These are phyloP conservation scores for Colletotrichum viniferum DNA, from an alignment of 2,329 filamentous ascomycete species.

Conservation along the genomic window DNA sequence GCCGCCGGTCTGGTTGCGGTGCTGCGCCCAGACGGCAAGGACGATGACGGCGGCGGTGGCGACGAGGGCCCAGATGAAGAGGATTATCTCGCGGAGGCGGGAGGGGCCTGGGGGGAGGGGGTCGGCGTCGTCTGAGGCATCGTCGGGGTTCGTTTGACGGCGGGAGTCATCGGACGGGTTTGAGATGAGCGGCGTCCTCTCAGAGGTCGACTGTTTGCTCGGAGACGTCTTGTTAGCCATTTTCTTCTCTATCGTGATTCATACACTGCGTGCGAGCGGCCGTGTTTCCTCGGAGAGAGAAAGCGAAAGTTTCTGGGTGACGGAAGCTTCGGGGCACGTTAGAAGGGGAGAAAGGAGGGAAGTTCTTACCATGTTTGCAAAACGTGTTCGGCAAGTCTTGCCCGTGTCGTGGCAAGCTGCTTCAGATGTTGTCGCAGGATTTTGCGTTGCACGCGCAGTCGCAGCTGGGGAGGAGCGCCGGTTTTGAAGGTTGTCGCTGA, in stretches of 20 bases:
- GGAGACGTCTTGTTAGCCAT: constrained; percentile 5
- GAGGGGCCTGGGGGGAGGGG: constrained; percentile 28
- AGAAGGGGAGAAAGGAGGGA: too few species aligned
- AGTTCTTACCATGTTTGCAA: not conserved
- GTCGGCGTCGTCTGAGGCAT: constrained; percentile 23
- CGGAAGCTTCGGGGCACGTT: not conserved
- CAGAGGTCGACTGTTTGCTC: constrained; percentile 47
- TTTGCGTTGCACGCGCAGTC: not conserved
- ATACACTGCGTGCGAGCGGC: not conserved
- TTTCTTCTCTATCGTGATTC: not conserved
- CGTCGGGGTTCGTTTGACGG: constrained; percentile 26
- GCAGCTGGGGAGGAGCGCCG: not conserved
- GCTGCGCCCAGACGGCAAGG: constrained; percentile 78
- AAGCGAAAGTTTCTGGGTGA: not conserved
- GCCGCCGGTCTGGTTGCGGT: constrained; percentile 60
- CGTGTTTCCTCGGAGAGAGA: not conserved
- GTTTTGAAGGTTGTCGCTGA: not conserved
- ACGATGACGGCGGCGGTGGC: constrained; percentile 81
- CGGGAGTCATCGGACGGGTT: constrained; percentile 22
- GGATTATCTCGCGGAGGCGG: constrained; percentile 70
- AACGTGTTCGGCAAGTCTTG: not conserved
- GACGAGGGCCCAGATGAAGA: constrained; percentile 83
- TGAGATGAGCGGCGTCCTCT: constrained; percentile 48
- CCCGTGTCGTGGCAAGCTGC: not conserved
- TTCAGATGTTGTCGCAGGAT: not conserved